Evolutionary conservation across 2,329 filamentous ascomycete species (phyloP).

Genomic region (Pseudonectria buxi): DNA sequence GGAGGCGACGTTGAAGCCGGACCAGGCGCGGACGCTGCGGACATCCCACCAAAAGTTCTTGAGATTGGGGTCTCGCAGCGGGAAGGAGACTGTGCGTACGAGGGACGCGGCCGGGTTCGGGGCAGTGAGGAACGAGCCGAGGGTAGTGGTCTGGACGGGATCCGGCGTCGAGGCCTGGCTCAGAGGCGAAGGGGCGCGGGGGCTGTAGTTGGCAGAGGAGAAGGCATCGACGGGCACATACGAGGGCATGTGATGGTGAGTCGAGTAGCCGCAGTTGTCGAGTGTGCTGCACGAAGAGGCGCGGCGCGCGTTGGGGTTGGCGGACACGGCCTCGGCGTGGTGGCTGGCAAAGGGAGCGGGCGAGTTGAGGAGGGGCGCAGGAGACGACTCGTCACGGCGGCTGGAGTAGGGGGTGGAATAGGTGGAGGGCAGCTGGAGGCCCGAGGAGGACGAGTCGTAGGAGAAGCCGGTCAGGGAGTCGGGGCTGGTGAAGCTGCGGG

Average conservation of each 20-base stretch:
- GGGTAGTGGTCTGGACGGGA: constrained; percentile 54
- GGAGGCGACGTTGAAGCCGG: constrained; percentile 64
- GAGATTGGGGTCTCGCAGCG: constrained; percentile 56
- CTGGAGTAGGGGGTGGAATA: constrained; percentile 31
- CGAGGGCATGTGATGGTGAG: constrained; percentile 66
- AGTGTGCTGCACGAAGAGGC: constrained; percentile 60
- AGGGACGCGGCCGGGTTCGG: constrained; percentile 77
- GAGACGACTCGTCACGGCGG: constrained; percentile 20
- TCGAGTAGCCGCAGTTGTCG: constrained; percentile 73
- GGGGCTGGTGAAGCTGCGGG: constrained; percentile 55
- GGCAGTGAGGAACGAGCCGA: constrained; percentile 70
- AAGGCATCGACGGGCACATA: constrained; percentile 20
- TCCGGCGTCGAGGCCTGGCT: constrained; percentile 36
- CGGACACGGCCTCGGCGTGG: constrained; percentile 4
- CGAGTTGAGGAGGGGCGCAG: constrained; percentile 56
- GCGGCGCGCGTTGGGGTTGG: constrained; percentile 38
- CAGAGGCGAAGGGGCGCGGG: constrained; percentile 41
- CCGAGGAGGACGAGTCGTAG: constrained; percentile 19
- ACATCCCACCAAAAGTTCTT: constrained; percentile 97
- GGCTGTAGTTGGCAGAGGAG: constrained; percentile 28
- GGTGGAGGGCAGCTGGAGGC: constrained; percentile 14
- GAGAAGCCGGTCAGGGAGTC: constrained; percentile 41
- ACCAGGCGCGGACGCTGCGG: constrained; percentile 79
- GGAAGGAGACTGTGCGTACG: constrained; percentile 71
- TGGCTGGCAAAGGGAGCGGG: constrained; percentile 51